These are phyloP conservation scores for Saccharomyces hybrid DNA, from an alignment of 1,139 yeast genomes.

Conservation along the genomic window DNA sequence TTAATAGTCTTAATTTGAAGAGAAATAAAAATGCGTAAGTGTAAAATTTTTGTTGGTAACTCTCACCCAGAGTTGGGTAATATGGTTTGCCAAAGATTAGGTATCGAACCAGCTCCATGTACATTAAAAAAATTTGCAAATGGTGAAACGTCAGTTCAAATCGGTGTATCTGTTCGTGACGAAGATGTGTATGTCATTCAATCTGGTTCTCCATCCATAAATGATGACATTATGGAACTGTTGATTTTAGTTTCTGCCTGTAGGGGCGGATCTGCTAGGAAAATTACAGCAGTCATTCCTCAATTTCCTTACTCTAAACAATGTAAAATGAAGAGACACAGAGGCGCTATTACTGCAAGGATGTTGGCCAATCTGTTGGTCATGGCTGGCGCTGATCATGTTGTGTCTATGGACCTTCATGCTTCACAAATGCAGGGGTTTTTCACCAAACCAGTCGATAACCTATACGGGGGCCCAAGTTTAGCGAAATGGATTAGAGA, in stretches of 20 bases:
- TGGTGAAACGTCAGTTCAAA: constrained; percentile 95
- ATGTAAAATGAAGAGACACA: constrained; percentile 94
- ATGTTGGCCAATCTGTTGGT: constrained; percentile 92
- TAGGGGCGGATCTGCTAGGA: constrained; percentile 94
- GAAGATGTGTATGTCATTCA: constrained; percentile 96
- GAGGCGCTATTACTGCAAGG: constrained; percentile 99
- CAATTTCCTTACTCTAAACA: constrained; percentile 97
- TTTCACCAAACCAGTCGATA: constrained; percentile 94
- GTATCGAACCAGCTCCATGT: constrained; percentile 94
- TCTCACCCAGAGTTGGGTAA: constrained; percentile 93
- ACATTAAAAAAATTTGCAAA: constrained; percentile 85
- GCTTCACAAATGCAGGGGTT: constrained; percentile 99
- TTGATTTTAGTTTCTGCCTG: constrained; percentile 90
- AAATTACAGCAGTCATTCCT: constrained; percentile 95
- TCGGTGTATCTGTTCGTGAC: constrained; percentile 90
- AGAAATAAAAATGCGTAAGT: constrained; percentile 81
- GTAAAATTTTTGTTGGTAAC: constrained; percentile 92
- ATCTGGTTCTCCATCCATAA: constrained; percentile 81
- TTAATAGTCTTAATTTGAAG: constrained; percentile 1
- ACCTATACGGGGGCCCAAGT: constrained; percentile 92
- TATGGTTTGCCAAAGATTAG: constrained; percentile 81
- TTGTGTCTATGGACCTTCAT: constrained; percentile 94
- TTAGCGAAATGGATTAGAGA: constrained; percentile 94
- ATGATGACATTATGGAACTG: constrained; percentile 95
- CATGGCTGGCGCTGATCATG: constrained; percentile 99